Base-by-base conservation (phyloP, 176 grass and related monocot species). In the Musa itinerans region DNA sequence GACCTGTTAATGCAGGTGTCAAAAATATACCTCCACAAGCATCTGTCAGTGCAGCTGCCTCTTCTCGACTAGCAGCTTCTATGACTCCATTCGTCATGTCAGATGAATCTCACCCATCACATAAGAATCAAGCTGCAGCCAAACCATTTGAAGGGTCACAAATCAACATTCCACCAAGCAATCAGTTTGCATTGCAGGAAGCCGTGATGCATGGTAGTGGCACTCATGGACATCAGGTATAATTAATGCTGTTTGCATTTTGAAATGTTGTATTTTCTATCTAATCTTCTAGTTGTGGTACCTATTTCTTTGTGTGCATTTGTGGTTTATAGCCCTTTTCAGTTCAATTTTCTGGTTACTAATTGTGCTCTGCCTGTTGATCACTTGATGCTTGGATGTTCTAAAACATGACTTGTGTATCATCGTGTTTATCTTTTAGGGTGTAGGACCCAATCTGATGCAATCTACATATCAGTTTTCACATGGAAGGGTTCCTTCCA, bases 181-280 rank as follows among this genome's bases (percentile, higher is more conserved):
- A 88, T 86, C 83, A 89, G 78, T 80, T 80, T 63, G 51, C 52
- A 57, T 63, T 73, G 20, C 76, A 83, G 82, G 74, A 81, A 26
- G 76, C 71, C 5, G 34, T 73, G 53, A 52, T 76, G 11, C 50
- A 75, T 73, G 50, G 61, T 59, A 81, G 74, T 65, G 53, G 52
- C 25, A 78, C 75, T 78, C 72, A 69, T 79, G 85, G 66, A 20
- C 73, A 81, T 69, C 85, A 88, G 89, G 89, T 96, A 92, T 72
- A 53, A 65, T 20, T 5, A 25, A 10, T 68, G 66, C 22, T 65
- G 65, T 59, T 81, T 80, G 43, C 73, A 51, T n/a, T 50, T 51
- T 50, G 48, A 48, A 50, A 70, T 70, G 43, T 70, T 70, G 14
- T 51, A 70, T 2, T 70, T 43, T 15, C 6, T 70, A 50, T 69